Percentiles rank a stretch among this genome's conserved stretches.
Evolutionary conservation across 1,284 basidiomycete species (phyloP).

Genomic region (Rhodotorula sp.): DNA sequence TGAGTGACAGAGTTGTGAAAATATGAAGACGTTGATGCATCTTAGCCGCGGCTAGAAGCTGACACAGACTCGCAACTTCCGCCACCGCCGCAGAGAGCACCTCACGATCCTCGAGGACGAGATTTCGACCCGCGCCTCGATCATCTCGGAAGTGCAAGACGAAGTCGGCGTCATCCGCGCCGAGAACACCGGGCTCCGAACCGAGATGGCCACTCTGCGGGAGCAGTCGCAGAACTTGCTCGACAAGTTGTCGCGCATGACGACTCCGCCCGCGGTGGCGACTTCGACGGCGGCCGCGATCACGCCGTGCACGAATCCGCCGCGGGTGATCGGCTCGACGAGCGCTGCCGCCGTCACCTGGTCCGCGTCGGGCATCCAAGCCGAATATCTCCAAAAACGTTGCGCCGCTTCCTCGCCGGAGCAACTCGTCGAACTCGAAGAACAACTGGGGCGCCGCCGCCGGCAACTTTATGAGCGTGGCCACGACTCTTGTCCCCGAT

Average conservation of each 20-base stretch:
- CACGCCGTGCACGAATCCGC: slow-evolving; percentile 38
- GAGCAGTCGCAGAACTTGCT: slow-evolving; percentile 51
- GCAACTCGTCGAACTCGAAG: too few species aligned
- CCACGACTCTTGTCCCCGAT: slow-evolving; percentile 59
- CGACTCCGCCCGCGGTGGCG: slow-evolving; percentile 39
- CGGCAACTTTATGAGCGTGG: slow-evolving; percentile 77
- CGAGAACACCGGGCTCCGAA: slow-evolving; percentile 79
- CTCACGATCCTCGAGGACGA: slow-evolving; percentile 64
- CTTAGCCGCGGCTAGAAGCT: too few species aligned
- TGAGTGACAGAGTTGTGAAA: slow-evolving; percentile 78
- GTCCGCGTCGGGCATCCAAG: slow-evolving; percentile 48
- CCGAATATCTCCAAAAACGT: slow-evolving; percentile 83
- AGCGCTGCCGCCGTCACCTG: slow-evolving; percentile 26
- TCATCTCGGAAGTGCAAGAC: slow-evolving; percentile 81
- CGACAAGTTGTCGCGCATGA: slow-evolving; percentile 49
- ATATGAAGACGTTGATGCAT: too few species aligned
- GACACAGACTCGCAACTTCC: slow-evolving; percentile 8
- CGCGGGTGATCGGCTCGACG: too few species aligned
- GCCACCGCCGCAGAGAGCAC: slow-evolving; percentile 53
- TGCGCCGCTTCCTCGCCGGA: slow-evolving; percentile 55
- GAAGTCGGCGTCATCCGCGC: slow-evolving; percentile 54
- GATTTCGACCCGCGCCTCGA: slow-evolving; percentile 83
- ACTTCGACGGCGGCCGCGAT: slow-evolving; percentile 26
- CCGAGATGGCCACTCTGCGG: slow-evolving; percentile 81
- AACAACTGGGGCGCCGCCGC: slow-evolving; percentile 20